These are phyloP conservation scores for Paramecium pentaurelia DNA, from an alignment of 73 alveolate species.

Conservation along the genomic window DNA sequence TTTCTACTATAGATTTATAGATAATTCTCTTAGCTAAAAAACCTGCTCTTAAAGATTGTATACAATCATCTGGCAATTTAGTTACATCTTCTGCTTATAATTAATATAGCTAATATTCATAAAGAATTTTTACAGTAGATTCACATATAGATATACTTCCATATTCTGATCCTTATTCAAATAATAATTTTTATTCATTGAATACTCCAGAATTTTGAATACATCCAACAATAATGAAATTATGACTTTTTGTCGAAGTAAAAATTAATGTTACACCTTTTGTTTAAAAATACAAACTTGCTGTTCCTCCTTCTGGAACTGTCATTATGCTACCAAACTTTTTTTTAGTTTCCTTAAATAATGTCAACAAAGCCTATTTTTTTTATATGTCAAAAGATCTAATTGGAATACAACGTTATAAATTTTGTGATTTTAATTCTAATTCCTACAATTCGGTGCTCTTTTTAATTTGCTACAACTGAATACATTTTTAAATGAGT, in stretches of 20 bases:
- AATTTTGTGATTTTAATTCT: not conserved
- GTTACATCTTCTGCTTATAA: not conserved
- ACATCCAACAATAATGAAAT: not conserved
- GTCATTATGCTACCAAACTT: conserved; percentile 13
- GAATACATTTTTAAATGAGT: conserved; percentile 4
- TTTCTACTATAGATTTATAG: not conserved
- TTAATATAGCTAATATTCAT: not conserved
- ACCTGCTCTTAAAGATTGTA: not conserved
- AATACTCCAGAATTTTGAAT: not conserved
- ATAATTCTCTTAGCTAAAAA: conserved; percentile 14
- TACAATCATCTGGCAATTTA: conserved; percentile 13
- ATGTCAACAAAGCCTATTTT: not conserved
- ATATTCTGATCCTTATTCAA: conserved; percentile 12
- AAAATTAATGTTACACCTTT: not conserved
- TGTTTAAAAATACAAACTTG: not conserved
- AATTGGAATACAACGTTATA: not conserved
- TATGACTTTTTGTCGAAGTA: not conserved
- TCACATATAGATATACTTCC: not conserved
- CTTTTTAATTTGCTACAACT: not conserved
- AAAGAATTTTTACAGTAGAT: not conserved
- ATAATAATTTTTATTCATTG: conserved; percentile 16
- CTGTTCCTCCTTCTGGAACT: conserved; percentile 34
- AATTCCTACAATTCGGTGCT: not conserved
- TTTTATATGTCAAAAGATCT: not conserved
- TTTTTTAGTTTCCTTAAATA: not conserved